A percentile compares a stretch with the other conserved stretches of the same genome.
phyloP scores from a whole-genome alignment of 75 land plant species.

The Adiantum capillusveneris region DNA sequence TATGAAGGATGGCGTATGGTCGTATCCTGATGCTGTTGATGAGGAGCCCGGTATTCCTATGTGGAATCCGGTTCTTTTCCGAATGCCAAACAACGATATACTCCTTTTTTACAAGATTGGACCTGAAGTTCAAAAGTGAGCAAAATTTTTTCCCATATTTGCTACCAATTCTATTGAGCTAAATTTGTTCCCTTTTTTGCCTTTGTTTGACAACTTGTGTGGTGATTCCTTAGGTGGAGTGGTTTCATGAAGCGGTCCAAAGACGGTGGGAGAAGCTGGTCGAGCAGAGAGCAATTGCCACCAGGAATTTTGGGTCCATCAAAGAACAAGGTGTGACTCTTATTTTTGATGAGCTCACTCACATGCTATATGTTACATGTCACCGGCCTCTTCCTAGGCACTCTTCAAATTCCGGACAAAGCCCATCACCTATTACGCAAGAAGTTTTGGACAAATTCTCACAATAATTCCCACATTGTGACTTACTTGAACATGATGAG shows the following conservation, averaged over 20 bases:
- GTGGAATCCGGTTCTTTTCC: constrained; percentile 98
- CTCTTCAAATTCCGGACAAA: too few species aligned
- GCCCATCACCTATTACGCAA: background rate
- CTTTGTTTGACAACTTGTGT: too few species aligned
- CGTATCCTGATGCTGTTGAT: constrained; percentile 55
- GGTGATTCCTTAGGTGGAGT: constrained; percentile 77
- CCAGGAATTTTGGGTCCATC: constrained; percentile 95
- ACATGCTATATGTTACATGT: too few species aligned
- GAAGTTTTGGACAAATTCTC: too few species aligned
- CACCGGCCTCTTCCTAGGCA: too few species aligned
- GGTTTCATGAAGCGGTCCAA: constrained; percentile 86
- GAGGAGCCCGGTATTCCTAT: constrained; percentile 74
- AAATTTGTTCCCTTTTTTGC: too few species aligned
- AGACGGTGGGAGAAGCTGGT: constrained; percentile 78
- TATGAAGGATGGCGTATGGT: constrained; percentile 70
- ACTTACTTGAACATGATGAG: too few species aligned
- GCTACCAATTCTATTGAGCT: background rate
- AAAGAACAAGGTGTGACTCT: constrained; percentile 68
- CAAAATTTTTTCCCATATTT: background rate
- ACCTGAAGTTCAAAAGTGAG: constrained; percentile 89
- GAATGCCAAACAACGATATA: constrained; percentile 64
- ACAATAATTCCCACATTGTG: too few species aligned
- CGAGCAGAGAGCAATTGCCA: constrained; percentile 75
- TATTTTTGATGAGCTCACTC: too few species aligned
- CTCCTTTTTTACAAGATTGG: constrained; percentile 95